These are phyloP conservation scores for Haplosporangium gracile DNA, from an alignment of 192 early-diverging fungal species.

Conservation along the genomic window DNA sequence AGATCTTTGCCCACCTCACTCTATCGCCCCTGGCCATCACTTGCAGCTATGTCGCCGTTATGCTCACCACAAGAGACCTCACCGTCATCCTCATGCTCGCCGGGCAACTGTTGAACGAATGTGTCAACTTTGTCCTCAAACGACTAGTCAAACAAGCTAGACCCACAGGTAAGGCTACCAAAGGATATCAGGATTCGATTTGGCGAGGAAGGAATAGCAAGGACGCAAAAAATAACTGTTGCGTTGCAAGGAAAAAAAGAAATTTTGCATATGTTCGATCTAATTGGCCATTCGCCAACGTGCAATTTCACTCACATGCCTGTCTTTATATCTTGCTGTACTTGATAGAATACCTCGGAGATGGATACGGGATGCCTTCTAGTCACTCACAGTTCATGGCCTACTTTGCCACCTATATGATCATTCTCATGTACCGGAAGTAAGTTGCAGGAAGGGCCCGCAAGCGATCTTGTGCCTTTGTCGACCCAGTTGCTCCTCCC, in stretches of 20 bases:
- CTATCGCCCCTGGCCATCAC: conserved; percentile 79
- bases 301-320: not conserved
- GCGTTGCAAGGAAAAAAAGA: not conserved
- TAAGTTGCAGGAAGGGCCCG: conserved; percentile 23
- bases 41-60: conserved; percentile 75
- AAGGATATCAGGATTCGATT: too few species aligned
- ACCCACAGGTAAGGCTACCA: conserved; percentile 66
- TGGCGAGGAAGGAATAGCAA: not conserved
- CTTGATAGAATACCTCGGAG: conserved; percentile 70
- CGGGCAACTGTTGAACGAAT: conserved; percentile 82
- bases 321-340: not conserved
- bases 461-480: not conserved
- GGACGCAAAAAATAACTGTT: not conserved
- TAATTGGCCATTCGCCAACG: not conserved
- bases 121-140: conserved; percentile 74
- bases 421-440: conserved; percentile 65
- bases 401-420: conserved; percentile 75
- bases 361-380: conserved; percentile 91
- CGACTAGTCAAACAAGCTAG: conserved; percentile 68
- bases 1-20: conserved; percentile 73
- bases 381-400: conserved; percentile 86
- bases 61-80: conserved; percentile 73
- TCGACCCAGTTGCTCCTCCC: not conserved
- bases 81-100: conserved; percentile 69
- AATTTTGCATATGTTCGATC: not conserved